Percentiles rank a stretch among this genome's conserved stretches.
These are phyloP conservation scores for Mycena galopus DNA, from an alignment of 768 basidiomycete species.

Conservation along the genomic window DNA sequence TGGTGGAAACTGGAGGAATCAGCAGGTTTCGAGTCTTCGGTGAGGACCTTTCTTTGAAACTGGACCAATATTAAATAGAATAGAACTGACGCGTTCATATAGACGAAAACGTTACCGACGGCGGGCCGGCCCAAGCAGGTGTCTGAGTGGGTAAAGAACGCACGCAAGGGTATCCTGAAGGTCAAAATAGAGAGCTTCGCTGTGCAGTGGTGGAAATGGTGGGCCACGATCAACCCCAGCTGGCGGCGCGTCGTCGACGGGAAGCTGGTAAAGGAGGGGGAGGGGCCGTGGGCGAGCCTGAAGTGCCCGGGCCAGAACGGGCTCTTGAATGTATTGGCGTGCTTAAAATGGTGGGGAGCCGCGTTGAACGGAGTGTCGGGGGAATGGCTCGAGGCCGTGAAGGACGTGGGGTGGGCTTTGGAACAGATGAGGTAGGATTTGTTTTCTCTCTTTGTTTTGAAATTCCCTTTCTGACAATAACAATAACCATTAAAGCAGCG, in stretches of 20 bases:
- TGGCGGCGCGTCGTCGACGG: not conserved
- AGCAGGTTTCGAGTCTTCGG: not conserved
- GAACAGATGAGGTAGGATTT: no score
- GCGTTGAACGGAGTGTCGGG: not conserved
- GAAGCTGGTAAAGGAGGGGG: not conserved
- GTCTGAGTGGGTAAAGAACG: not conserved
- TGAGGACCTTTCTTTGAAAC: not conserved
- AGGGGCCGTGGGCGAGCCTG: not conserved
- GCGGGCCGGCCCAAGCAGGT: not conserved
- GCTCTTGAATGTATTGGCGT: not conserved
- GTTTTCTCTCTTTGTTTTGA: no score
- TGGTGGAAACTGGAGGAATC: constrained; percentile 4
- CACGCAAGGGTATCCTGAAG: not conserved
- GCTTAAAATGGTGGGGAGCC: constrained; percentile 6
- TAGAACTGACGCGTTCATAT: not conserved
- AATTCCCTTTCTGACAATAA: no score
- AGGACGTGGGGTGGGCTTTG: not conserved
- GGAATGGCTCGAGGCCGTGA: not conserved
- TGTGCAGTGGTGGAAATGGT: not conserved
- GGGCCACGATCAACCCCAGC: not conserved
- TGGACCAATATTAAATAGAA: not conserved
- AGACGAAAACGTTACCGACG: not conserved
- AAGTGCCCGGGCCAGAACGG: constrained; percentile 3
- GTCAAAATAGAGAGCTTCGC: not conserved
- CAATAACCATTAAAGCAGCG: no score